Evolutionary conservation across 2,329 filamentous ascomycete genomes (phyloP).

Genomic region (Didymella pomorum): DNA sequence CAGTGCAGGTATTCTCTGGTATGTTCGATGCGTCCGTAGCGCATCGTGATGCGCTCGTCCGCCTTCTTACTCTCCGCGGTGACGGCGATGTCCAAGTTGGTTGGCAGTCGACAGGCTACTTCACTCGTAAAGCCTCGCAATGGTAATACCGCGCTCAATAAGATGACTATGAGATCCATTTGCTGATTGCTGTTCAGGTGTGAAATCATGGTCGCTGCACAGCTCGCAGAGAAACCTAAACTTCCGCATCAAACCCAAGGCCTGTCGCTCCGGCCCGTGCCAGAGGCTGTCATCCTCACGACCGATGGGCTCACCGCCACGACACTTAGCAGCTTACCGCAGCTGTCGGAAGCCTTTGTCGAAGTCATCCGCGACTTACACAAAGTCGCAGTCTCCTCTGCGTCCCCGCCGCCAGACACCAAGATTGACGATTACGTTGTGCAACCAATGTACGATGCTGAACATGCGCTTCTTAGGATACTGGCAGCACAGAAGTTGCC

Average conservation of each 20-base stretch:
- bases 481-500: constrained; percentile 24
- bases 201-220: constrained; percentile 32
- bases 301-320: constrained; percentile 19
- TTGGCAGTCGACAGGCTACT: constrained; percentile 19
- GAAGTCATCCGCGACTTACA: constrained; percentile 26
- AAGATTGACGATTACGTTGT: constrained; percentile 26
- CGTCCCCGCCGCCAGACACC: constrained; percentile 1
- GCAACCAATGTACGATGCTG: constrained; percentile 29
- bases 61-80: constrained; percentile 26
- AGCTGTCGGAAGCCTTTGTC: constrained; percentile 18
- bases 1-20: constrained; percentile 19
- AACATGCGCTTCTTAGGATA: constrained; percentile 24
- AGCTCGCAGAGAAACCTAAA: constrained; percentile 23
- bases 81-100: constrained; percentile 28
- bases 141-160: constrained; percentile 22
- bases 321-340: constrained; percentile 25
- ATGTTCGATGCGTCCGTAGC: constrained; percentile 29
- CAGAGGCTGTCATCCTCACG: constrained; percentile 15
- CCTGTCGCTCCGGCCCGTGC: constrained; percentile 20
- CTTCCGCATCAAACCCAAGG: constrained; percentile 23
- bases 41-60: constrained; percentile 33
- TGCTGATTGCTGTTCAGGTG: constrained; percentile 24
- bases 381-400: constrained; percentile 21
- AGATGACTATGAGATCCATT: neutral
- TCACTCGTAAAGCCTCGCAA: constrained; percentile 27